Evolutionary conservation across 163 green algal genomes (phyloP).

Genomic region (Chlamydomonas reinhardtii): DNA sequence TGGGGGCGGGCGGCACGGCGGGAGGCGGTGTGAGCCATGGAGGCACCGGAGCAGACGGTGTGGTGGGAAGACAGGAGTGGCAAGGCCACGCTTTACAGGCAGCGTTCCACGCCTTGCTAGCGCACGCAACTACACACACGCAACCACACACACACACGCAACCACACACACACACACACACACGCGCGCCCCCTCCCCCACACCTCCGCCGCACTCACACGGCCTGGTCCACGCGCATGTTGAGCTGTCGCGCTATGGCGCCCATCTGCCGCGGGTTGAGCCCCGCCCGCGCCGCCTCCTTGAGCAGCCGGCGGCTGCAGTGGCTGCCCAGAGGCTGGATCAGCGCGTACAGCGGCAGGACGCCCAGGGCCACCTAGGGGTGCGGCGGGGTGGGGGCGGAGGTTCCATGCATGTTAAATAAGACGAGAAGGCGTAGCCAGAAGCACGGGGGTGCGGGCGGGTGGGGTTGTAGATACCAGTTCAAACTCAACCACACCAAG

Average conservation of each 20-base stretch:
- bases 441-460: neutral
- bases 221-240: neutral
- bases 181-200: too few relatives aligned
- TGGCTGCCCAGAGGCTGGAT: conserved; percentile 51
- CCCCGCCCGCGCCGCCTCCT: neutral
- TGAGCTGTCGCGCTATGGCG: neutral
- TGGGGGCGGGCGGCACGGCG: too few relatives aligned
- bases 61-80: too few relatives aligned
- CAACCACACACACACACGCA: too few relatives aligned
- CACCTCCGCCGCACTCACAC: neutral
- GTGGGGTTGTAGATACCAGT: neutral
- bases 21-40: too few relatives aligned
- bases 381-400: neutral
- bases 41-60: too few relatives aligned
- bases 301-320: conserved; percentile 21
- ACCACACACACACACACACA: too few relatives aligned
- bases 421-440: too few relatives aligned
- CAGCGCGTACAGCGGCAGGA: conserved; percentile 46
- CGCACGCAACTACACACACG: too few relatives aligned
- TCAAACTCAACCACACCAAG: neutral
- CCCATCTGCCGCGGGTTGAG: neutral
- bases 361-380: neutral
- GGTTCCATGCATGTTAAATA: too few relatives aligned
- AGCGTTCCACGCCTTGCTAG: too few relatives aligned
- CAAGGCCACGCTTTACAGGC: too few relatives aligned